Evolutionary conservation across 306 rosid species (phyloP).

Genomic region (Vachellia collinsii): DNA sequence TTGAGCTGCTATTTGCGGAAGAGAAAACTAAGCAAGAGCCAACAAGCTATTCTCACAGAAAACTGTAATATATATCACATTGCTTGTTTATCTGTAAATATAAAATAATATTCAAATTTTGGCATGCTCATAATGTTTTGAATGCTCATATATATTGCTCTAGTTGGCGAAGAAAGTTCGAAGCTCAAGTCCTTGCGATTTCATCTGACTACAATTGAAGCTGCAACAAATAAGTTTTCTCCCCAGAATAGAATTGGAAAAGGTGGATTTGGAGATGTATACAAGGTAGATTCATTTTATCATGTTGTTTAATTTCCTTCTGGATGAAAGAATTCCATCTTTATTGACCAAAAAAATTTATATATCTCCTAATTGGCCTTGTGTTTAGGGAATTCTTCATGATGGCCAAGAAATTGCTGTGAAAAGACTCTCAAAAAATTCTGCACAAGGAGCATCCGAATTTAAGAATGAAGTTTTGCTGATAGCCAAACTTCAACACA

Average conservation of each 20-base stretch:
- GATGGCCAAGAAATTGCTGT: conserved; percentile 34
- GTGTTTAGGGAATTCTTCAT: conserved; percentile 27
- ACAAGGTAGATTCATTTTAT: not conserved
- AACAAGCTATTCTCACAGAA: not conserved
- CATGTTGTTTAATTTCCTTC: not conserved
- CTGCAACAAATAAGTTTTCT: conserved; percentile 7
- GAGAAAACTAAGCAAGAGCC: not conserved
- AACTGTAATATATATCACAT: not conserved
- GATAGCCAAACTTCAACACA: conserved; percentile 37
- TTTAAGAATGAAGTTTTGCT: conserved; percentile 39
- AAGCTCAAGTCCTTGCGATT: not conserved
- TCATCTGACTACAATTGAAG: not conserved
- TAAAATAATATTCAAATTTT: not conserved
- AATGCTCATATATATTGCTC: no score
- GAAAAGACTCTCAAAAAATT: conserved; percentile 30
- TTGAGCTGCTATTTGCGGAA: not conserved
- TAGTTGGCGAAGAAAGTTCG: not conserved
- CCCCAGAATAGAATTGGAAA: not conserved
- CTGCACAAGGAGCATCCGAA: conserved; percentile 32
- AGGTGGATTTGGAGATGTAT: conserved; percentile 10
- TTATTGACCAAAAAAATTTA: not conserved
- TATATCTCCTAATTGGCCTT: not conserved
- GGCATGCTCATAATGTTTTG: not conserved
- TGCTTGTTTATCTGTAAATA: not conserved
- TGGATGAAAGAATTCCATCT: not conserved